phyloP scores from a whole-genome alignment of 176 grass and related monocot species.

The Oryza brachyantha region DNA sequence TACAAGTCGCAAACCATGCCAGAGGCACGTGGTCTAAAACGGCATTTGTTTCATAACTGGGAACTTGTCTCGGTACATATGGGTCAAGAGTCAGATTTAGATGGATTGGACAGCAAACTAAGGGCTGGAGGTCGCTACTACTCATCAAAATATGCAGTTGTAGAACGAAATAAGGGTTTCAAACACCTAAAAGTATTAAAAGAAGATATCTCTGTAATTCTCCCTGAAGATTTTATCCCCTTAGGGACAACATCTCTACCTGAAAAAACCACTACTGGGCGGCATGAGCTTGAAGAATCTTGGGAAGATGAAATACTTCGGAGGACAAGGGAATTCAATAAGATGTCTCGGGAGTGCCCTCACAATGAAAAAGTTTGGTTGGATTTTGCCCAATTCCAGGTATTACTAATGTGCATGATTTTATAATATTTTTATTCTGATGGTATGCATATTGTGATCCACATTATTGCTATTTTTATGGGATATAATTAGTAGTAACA shows the following conservation, averaged over 20 bases:
- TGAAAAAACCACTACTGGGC: constrained; percentile 35
- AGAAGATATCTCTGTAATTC: constrained; percentile 35
- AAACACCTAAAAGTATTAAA: constrained; percentile 76
- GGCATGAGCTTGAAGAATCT: constrained; percentile 72
- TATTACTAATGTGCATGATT: constrained; percentile 23
- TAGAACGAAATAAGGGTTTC: constrained; percentile 76
- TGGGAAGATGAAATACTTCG: constrained; percentile 96
- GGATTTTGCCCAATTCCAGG: constrained; percentile 93
- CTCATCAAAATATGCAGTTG: constrained; percentile 56
- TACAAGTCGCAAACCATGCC: constrained; percentile 66
- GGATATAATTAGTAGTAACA: constrained; percentile 13
- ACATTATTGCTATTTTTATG: background rate
- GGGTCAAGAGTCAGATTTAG: constrained; percentile 68
- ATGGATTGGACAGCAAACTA: constrained; percentile 68
- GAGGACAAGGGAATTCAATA: constrained; percentile 88
- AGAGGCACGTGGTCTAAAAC: constrained; percentile 43
- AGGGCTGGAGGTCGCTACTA: constrained; percentile 75
- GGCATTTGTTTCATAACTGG: constrained; percentile 29
- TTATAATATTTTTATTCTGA: constrained; percentile 23
- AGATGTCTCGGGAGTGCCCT: constrained; percentile 74
- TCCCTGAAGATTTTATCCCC: constrained; percentile 73
- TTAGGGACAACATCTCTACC: constrained; percentile 34
- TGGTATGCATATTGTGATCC: background rate
- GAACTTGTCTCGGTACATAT: constrained; percentile 43
- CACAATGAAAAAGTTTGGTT: constrained; percentile 90